A percentile compares a stretch with the other conserved stretches of the same genome.
Evolutionary conservation across 1,139 yeast species (phyloP).

Genomic region (Scheffersomyces quercinus): DNA sequence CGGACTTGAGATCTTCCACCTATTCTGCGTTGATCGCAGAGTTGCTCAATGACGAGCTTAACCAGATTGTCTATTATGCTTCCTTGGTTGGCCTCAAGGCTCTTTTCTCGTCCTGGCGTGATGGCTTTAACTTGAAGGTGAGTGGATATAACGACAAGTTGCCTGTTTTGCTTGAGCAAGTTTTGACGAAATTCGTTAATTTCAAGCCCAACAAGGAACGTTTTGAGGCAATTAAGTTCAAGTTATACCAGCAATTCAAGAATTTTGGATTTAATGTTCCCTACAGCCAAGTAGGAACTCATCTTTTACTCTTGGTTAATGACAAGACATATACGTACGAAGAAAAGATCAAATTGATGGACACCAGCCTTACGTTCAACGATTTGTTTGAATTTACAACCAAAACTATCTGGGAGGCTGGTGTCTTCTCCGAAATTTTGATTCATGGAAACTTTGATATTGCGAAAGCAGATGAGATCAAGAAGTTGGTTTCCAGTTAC

Average conservation of each 20-base stretch:
- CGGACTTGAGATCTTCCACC: constrained; percentile 57
- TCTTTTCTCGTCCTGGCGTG: constrained; percentile 58
- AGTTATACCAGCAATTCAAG: constrained; percentile 57
- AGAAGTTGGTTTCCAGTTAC: constrained; percentile 18
- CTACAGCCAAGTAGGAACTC: constrained; percentile 67
- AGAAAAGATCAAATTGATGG: constrained; percentile 59
- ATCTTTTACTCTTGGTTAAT: constrained; percentile 61
- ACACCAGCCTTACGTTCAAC: constrained; percentile 41
- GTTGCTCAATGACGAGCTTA: constrained; percentile 71
- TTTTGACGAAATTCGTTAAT: constrained; percentile 51
- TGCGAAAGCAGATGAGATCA: constrained; percentile 47
- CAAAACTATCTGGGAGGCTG: constrained; percentile 41
- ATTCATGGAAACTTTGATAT: constrained; percentile 76
- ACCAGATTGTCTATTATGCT: constrained; percentile 81
- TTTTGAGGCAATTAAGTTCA: constrained; percentile 67
- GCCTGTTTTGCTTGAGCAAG: constrained; percentile 57
- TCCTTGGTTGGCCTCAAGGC: constrained; percentile 75
- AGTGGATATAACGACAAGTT: constrained; percentile 86
- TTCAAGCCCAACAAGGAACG: constrained; percentile 59
- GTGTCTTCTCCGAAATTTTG: constrained; percentile 65
- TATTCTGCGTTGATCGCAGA: constrained; percentile 65
- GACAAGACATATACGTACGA: constrained; percentile 68
- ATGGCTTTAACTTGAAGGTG: constrained; percentile 68
- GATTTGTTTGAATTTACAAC: constrained; percentile 50
- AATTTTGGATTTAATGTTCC: constrained; percentile 80